These are phyloP conservation scores for Arthrobotrys iridis DNA, from an alignment of 2,329 filamentous ascomycete species.

Conservation along the genomic window DNA sequence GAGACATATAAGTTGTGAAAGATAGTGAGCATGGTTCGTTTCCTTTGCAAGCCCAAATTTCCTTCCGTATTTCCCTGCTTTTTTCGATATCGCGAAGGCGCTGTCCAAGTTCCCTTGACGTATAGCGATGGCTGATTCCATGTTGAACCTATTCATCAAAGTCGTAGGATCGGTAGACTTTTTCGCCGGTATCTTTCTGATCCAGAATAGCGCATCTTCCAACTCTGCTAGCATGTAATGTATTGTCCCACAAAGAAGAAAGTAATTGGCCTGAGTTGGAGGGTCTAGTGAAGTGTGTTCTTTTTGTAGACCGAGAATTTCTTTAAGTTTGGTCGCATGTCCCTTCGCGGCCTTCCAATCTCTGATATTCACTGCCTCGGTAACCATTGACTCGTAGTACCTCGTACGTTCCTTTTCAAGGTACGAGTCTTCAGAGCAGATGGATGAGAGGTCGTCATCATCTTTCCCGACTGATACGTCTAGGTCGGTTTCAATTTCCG, in stretches of 20 bases:
- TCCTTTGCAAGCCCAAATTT: conserved; percentile 15
- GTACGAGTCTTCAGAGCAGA: conserved; percentile 39
- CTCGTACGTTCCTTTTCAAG: conserved; percentile 27
- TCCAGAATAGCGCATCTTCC: conserved; percentile 13
- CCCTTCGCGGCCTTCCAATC: conserved; percentile 37
- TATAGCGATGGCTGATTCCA: conserved; percentile 35
- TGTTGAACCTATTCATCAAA: conserved; percentile 24
- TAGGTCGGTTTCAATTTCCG: background rate
- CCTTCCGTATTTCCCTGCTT: conserved; percentile 33
- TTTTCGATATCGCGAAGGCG: conserved; percentile 22
- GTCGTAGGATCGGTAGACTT: conserved; percentile 22
- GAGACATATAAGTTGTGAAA: conserved; percentile 21
- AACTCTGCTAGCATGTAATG: conserved; percentile 44
- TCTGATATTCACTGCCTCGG: background rate
- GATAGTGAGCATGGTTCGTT: conserved; percentile 15
- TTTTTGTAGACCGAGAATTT: background rate
- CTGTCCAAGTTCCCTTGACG: conserved; percentile 2
- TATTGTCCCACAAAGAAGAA: conserved; percentile 16
- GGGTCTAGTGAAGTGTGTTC: background rate
- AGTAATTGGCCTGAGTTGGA: background rate
- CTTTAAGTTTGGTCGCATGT: conserved; percentile 11
- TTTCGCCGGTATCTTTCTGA: conserved; percentile 21
- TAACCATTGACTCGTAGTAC: conserved; percentile 28
- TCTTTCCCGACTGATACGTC: background rate
- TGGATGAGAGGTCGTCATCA: conserved; percentile 46